phyloP scores from a whole-genome alignment of 2,329 filamentous ascomycete species.

The Rhinocladiella similis region DNA sequence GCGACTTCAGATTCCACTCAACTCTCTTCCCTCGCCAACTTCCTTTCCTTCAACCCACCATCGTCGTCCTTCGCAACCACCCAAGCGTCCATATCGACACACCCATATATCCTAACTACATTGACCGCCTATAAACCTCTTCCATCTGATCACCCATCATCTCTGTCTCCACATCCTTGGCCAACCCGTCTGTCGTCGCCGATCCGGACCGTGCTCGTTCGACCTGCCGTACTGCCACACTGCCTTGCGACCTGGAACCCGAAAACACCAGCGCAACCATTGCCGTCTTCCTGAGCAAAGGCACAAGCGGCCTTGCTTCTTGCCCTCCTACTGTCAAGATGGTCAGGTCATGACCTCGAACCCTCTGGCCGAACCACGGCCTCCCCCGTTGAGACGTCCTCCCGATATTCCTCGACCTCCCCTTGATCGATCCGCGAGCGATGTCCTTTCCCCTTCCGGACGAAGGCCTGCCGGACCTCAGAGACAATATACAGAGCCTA shows the following conservation, averaged over 20 bases:
- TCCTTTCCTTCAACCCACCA: no score
- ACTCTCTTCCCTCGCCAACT: no score
- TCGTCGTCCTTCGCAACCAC: no score
- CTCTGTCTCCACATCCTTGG: not conserved
- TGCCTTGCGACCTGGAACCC: not conserved
- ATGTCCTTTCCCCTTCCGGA: slow-evolving; percentile 6
- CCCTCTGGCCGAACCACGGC: slow-evolving; percentile 29
- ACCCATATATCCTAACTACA: no score
- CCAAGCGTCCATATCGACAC: no score
- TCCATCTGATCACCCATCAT: no score
- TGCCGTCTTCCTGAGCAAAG: not conserved
- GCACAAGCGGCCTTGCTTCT: slow-evolving; percentile 1
- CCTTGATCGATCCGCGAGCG: slow-evolving; percentile 8
- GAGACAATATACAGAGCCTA: slow-evolving; percentile 25
- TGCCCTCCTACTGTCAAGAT: slow-evolving; percentile 22
- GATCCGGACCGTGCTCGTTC: not conserved
- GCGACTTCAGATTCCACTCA: no score
- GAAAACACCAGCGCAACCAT: not conserved
- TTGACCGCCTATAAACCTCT: no score
- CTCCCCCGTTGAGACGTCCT: slow-evolving; percentile 23
- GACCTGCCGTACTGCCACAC: not conserved
- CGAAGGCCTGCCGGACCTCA: slow-evolving; percentile 9
- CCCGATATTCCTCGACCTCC: slow-evolving; percentile 13
- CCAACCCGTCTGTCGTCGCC: not conserved
- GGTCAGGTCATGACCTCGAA: slow-evolving; percentile 31